Conservation (phyloP, 1,284 basidiomycete species). For the Hypsizygus ulmarius region DNA sequence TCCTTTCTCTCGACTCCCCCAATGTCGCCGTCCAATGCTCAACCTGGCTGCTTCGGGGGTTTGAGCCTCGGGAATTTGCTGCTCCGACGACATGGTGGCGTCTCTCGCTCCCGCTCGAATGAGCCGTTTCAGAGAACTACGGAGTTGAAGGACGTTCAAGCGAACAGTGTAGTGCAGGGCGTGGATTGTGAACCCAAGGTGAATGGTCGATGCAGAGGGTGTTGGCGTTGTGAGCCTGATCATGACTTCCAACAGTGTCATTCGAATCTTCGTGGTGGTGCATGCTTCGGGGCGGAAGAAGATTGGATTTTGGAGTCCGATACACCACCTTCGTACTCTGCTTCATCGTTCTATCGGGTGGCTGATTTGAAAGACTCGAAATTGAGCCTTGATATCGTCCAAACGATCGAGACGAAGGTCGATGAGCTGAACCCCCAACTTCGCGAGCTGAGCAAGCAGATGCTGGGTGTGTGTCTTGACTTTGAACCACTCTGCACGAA, state of each 20-base stretch:
- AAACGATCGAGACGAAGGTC: conserved; percentile 44
- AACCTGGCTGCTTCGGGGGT: conserved; percentile 33
- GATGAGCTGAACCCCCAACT: conserved; percentile 46
- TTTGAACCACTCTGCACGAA: not conserved
- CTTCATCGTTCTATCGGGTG: conserved; percentile 13
- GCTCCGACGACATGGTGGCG: conserved; percentile 1
- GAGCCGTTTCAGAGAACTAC: not conserved
- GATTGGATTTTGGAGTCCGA: conserved; percentile 30
- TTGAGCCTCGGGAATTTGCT: conserved; percentile 25
- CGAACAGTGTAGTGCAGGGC: not conserved
- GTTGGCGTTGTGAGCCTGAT: not conserved
- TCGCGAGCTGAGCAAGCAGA: conserved; percentile 52
- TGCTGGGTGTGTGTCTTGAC: conserved; percentile 47
- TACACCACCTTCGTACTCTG: conserved; percentile 39
- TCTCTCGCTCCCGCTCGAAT: not conserved
- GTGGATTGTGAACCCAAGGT: conserved; percentile 8
- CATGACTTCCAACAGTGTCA: conserved; percentile 1
- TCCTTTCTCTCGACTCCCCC: not conserved
- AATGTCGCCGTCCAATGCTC: conserved; percentile 2
- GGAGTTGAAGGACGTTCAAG: not conserved
- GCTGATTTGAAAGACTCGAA: conserved; percentile 12
- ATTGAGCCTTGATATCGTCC: conserved; percentile 29
- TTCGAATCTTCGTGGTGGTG: not conserved
- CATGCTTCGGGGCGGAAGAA: conserved; percentile 11
- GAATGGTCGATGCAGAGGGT: not conserved